A percentile compares a stretch with the other conserved stretches of the same genome.
Evolutionary conservation across 192 early-diverging fungal species (phyloP).

Genomic region (Phycomyces blakesleeanus): DNA sequence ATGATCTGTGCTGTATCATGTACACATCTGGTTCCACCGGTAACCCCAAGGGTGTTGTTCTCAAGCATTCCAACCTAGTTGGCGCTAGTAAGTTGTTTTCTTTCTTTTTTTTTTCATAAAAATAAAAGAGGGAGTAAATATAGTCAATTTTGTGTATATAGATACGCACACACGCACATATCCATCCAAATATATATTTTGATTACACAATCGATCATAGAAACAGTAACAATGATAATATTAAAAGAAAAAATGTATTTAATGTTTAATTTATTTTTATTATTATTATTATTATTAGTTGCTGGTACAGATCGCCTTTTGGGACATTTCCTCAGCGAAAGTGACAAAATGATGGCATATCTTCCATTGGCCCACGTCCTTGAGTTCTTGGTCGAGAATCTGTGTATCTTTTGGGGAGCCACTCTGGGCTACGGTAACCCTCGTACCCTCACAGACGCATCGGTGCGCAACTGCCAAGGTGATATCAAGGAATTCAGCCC

Average conservation of each 20-base stretch:
- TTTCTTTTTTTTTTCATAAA: too few species aligned
- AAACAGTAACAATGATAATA: too few species aligned
- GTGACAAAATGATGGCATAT: conserved; percentile 63
- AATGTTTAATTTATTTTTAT: conserved; percentile 35
- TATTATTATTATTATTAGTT: conserved; percentile 38
- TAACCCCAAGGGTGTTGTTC: conserved; percentile 88
- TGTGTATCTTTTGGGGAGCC: conserved; percentile 34
- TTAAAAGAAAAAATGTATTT: too few species aligned
- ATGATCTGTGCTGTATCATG: conserved; percentile 83
- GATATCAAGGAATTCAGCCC: conserved; percentile 60
- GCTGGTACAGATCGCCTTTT: conserved; percentile 55
- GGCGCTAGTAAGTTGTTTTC: conserved; percentile 59
- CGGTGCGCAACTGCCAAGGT: conserved; percentile 58
- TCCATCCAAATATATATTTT: too few species aligned
- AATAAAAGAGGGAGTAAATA: too few species aligned
- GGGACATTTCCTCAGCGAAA: conserved; percentile 44
- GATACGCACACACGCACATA: too few species aligned
- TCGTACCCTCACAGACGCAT: conserved; percentile 54
- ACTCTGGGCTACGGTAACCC: conserved; percentile 54
- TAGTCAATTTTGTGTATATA: too few species aligned
- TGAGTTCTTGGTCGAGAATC: conserved; percentile 53
- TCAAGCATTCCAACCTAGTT: conserved; percentile 80
- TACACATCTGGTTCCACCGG: conserved; percentile 88
- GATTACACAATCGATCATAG: too few species aligned
- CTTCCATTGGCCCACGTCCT: conserved; percentile 79